These are phyloP conservation scores for Fusarium dimerum DNA, from an alignment of 2,329 filamentous ascomycete species.

Conservation along the genomic window DNA sequence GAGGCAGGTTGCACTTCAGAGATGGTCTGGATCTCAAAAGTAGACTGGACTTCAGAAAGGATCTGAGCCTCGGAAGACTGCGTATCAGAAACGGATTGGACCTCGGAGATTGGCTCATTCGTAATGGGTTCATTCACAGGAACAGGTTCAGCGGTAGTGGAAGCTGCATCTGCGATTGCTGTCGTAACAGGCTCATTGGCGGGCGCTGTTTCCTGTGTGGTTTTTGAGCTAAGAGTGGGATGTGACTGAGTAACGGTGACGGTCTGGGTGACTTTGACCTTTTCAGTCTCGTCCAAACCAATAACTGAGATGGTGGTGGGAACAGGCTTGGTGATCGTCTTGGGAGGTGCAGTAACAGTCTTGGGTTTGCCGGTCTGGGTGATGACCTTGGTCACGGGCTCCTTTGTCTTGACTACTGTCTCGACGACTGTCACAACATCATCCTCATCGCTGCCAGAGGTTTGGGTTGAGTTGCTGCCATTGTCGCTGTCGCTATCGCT, in stretches of 20 bases:
- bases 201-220: conserved; percentile 3
- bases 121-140: too few species aligned
- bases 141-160: too few species aligned
- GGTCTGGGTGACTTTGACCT: conserved; percentile 23
- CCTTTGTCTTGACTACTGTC: conserved; percentile 34
- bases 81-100: too few species aligned
- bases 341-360: conserved; percentile 29
- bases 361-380: conserved; percentile 28
- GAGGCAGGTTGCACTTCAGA: too few species aligned
- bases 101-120: too few species aligned
- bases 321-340: conserved; percentile 30
- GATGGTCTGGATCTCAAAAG: too few species aligned
- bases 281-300: conserved; percentile 20
- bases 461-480: conserved; percentile 13
- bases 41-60: too few species aligned
- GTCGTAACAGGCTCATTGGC: background rate
- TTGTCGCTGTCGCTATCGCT: conserved; percentile 14
- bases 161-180: too few species aligned
- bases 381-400: conserved; percentile 30
- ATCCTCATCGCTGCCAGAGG: conserved; percentile 17
- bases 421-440: conserved; percentile 36
- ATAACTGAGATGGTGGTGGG: conserved; percentile 36
- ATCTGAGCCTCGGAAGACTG: too few species aligned
- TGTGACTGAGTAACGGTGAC: conserved; percentile 30
- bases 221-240: conserved; percentile 8